Evolutionary conservation across 2,329 filamentous ascomycete species (phyloP).

Genomic region (Gyromitra esculenta): DNA sequence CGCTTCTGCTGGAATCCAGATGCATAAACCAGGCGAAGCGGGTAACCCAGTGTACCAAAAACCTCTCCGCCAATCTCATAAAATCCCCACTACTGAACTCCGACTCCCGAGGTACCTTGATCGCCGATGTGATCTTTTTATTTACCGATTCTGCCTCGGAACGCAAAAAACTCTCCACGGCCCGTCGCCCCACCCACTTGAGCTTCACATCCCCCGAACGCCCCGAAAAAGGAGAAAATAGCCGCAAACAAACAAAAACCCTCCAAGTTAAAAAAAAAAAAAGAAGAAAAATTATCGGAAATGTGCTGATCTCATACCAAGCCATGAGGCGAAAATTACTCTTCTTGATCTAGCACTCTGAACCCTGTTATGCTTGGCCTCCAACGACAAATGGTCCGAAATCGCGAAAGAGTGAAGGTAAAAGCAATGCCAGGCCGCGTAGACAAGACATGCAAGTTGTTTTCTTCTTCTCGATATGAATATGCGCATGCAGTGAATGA

Average conservation of each 20-base stretch:
- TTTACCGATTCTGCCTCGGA: not conserved
- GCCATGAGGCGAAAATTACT: constrained; percentile 31
- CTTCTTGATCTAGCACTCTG: constrained; percentile 2
- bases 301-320: constrained; percentile 33
- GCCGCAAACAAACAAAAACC: not conserved
- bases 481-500: constrained; percentile 14
- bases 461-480: constrained; percentile 22
- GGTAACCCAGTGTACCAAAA: constrained; percentile 4
- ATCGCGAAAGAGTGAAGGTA: constrained; percentile 20
- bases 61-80: not conserved
- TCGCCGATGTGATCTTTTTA: constrained; percentile 9
- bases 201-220: not conserved
- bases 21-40: constrained; percentile 15
- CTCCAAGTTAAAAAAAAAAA: constrained; percentile 3
- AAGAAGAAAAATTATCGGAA: constrained; percentile 10
- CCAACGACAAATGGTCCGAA: constrained; percentile 14
- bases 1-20: not conserved
- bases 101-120: constrained; percentile 30
- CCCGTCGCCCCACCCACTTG: constrained; percentile 8
- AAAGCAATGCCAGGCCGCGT: constrained; percentile 27
- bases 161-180: constrained; percentile 2
- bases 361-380: constrained; percentile 3
- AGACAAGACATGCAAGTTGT: constrained; percentile 30
- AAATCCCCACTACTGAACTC: constrained; percentile 16
- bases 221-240: constrained; percentile 15